Conservation (phyloP, 495 filamentous ascomycete species). For the Penicillium simplicissimum region DNA sequence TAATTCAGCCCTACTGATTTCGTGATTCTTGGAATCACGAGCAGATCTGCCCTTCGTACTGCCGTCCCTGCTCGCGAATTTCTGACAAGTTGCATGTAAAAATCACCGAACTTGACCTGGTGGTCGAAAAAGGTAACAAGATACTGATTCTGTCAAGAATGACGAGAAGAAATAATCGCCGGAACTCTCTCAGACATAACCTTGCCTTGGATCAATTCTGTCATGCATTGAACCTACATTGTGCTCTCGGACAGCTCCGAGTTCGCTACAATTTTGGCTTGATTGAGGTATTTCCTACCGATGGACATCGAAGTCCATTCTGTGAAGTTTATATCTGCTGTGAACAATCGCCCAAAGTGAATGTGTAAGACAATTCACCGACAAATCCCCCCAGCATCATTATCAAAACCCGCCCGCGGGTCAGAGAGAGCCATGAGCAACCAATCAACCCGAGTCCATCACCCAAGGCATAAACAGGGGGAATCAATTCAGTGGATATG, state of each 20-base stretch:
- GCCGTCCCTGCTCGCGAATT: no score
- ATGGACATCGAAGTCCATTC: conserved; percentile 33
- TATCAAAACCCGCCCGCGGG: conserved; percentile 2
- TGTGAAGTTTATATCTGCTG: conserved; percentile 8
- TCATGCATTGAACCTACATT: no score
- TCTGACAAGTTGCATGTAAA: no score
- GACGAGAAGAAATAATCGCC: no score
- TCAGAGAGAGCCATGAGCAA: background rate
- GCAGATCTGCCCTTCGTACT: no score
- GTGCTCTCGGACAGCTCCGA: no score
- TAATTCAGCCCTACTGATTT: no score
- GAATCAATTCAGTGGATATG: background rate
- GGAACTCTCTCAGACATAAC: no score
- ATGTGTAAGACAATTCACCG: conserved; percentile 14
- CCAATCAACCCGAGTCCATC: background rate
- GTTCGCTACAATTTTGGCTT: background rate
- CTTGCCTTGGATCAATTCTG: no score
- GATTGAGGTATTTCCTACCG: background rate
- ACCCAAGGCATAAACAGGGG: conserved; percentile 1
- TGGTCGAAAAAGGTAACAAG: background rate
- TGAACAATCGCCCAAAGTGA: conserved; percentile 8
- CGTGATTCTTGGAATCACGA: background rate
- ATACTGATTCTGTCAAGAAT: no score
- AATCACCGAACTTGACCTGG: no score
- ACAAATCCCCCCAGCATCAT: background rate